These are phyloP conservation scores for Lathyrus tuberosus DNA, from an alignment of 306 rosid species.

Conservation along the genomic window DNA sequence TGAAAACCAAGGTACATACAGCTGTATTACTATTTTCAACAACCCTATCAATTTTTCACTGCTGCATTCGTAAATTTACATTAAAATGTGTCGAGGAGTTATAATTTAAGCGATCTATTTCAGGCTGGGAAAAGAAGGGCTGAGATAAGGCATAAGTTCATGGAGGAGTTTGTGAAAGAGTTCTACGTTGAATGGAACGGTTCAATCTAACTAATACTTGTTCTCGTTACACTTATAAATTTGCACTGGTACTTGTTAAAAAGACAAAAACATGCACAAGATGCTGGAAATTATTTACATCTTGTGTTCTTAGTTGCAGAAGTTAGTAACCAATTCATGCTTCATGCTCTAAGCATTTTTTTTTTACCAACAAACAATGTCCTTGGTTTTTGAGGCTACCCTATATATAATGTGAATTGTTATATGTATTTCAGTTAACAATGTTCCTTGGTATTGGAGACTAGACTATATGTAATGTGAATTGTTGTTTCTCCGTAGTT, in stretches of 20 bases:
- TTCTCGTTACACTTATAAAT: not conserved
- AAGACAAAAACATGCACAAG: not conserved
- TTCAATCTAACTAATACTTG: slow-evolving; percentile 45
- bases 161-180: slow-evolving; percentile 81
- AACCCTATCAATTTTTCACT: slow-evolving; percentile 6
- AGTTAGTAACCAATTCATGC: not conserved
- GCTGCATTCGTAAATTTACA: not conserved
- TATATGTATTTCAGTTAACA: too few relatives aligned
- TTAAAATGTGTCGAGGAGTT: not conserved
- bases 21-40: not conserved
- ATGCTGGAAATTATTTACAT: slow-evolving; percentile 23
- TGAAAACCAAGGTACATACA: slow-evolving; percentile 84
- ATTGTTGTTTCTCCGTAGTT: too few relatives aligned
- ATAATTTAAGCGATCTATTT: slow-evolving; percentile 36
- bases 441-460: too few relatives aligned
- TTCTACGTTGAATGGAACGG: slow-evolving; percentile 88
- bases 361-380: not conserved
- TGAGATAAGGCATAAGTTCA: slow-evolving; percentile 83
- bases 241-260: not conserved
- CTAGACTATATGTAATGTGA: too few relatives aligned
- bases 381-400: slow-evolving; percentile 4
- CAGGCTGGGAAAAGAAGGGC: slow-evolving; percentile 93
- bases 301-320: not conserved
- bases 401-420: too few relatives aligned
- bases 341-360: slow-evolving; percentile 4